Evolutionary conservation across 257 asterid genomes (phyloP).

Genomic region (Jacaranda copaia): DNA sequence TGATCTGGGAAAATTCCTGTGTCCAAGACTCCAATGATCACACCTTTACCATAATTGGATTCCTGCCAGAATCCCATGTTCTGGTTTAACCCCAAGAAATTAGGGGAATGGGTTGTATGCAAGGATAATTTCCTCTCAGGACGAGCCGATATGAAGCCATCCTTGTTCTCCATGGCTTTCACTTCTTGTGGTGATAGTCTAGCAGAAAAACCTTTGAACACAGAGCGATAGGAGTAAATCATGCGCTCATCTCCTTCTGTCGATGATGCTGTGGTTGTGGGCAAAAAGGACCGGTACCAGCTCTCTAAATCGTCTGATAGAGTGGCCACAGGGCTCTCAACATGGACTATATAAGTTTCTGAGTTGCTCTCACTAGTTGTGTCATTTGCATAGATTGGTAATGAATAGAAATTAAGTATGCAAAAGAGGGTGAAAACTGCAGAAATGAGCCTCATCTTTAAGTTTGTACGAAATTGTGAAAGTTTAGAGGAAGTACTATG

Average conservation of each 20-base stretch:
- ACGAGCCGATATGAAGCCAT: not conserved
- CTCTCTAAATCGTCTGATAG: too few relatives aligned
- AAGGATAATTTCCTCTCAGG: slow-evolving; percentile 1
- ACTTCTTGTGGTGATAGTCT: slow-evolving; percentile 40
- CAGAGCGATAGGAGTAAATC: slow-evolving; percentile 31
- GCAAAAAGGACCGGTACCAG: not conserved
- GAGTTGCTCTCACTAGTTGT: too few relatives aligned
- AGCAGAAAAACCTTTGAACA: slow-evolving; percentile 49
- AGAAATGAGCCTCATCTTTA: too few relatives aligned
- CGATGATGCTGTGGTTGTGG: not conserved
- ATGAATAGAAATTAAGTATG: too few relatives aligned
- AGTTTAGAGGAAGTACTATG: not conserved
- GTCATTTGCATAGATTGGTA: too few relatives aligned
- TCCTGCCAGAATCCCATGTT: slow-evolving; percentile 22
- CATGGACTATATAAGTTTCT: too few relatives aligned
- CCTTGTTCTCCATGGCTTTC: slow-evolving; percentile 28
- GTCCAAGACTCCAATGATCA: slow-evolving; percentile 20
- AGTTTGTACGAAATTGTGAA: too few relatives aligned
- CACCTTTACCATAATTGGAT: slow-evolving; percentile 25
- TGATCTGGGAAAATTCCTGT: not conserved
- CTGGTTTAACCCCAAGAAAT: slow-evolving; percentile 45
- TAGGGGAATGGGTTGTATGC: slow-evolving; percentile 33
- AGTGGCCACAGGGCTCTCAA: too few relatives aligned
- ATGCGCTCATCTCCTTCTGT: not conserved
- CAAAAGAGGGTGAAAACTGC: too few relatives aligned